Base-by-base conservation (phyloP, 2,329 filamentous ascomycete genomes). In the Juglanconis sp. region DNA sequence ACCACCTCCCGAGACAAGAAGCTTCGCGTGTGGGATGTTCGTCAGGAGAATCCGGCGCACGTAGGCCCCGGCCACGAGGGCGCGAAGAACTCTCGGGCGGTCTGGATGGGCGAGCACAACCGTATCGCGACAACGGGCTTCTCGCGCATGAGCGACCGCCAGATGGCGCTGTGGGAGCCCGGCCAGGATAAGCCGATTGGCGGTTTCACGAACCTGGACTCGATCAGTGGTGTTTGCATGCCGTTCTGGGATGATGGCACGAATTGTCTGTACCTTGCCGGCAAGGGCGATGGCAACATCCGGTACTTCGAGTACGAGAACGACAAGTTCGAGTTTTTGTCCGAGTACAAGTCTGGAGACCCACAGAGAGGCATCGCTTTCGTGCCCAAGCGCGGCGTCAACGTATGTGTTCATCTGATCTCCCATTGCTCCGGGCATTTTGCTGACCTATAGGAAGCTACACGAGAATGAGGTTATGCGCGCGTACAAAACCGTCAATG, bases 1-100 rank as follows among this genome's bases (percentile, higher is more conserved):
- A 98, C 95, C 7, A 98, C 95, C 8, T 96, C 92, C 63, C 87
- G 95, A 70, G 95, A 99, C 84, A 99, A 99, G 88, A 97, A 96
- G 81, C 83, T 99, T 65, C 89, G 95, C 63, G 88, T 98, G 65
- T 99, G 95, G 95, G 95, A 99, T 81, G 92, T 94, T 61, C 89
- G 95, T 72, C 93, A 97, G 79, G 90, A 98, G 77, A 89, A 85
- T 75, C 86, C 93, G 13, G 90, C 89, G 5, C 90, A 96, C 70
- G 93, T 97, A 73, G 87, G 88, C 13, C 79, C 87, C 5, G 95
- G 95, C 63, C 95, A 99, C 74, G 84, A 87, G 35, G 95, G 95
- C 60, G 95, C 95, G 67, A 99, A 99, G 85, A 98, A 96, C 81
- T 97, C 94, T 77, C 89, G 95, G 72, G 89, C 90, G 35, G 93